These are phyloP conservation scores for Saccharomyces jurei DNA, from an alignment of 805 yeast species.

Conservation along the genomic window DNA sequence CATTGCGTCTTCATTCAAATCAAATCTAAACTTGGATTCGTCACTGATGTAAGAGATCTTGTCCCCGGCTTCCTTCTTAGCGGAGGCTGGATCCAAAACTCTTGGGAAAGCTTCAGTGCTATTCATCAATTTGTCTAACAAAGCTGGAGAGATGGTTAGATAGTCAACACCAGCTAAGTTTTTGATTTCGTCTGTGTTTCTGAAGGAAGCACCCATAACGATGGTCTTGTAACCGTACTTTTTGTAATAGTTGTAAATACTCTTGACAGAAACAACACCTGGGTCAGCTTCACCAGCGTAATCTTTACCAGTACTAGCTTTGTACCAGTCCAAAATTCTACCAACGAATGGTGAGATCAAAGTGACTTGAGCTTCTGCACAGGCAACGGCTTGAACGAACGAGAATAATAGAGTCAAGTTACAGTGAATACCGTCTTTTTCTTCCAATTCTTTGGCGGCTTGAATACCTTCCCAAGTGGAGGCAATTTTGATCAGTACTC, in stretches of 20 bases:
- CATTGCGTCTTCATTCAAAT: constrained; percentile 92
- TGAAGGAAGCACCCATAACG: constrained; percentile 99
- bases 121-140: constrained; percentile 78
- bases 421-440: constrained; percentile 81
- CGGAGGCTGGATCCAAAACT: constrained; percentile 60
- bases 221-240: constrained; percentile 91
- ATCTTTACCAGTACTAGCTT: constrained; percentile 80
- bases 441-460: constrained; percentile 92
- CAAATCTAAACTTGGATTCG: constrained; percentile 84
- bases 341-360: constrained; percentile 97
- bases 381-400: constrained; percentile 93
- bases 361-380: constrained; percentile 94
- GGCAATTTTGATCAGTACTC: constrained; percentile 90
- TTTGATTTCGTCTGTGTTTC: constrained; percentile 88
- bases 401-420: constrained; percentile 93
- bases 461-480: constrained; percentile 98
- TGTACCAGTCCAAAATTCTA: constrained; percentile 96
- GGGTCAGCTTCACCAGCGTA: constrained; percentile 77
- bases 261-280: constrained; percentile 84
- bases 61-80: constrained; percentile 40
- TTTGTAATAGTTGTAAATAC: constrained; percentile 93
- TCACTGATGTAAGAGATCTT: constrained; percentile 76
- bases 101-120: constrained; percentile 71
- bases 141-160: constrained; percentile 86
- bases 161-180: constrained; percentile 94